Percentiles rank a stretch among this genome's conserved stretches.
Evolutionary conservation across 2,329 filamentous ascomycete genomes (phyloP).

Genomic region (Talaromyces pinophilus): DNA sequence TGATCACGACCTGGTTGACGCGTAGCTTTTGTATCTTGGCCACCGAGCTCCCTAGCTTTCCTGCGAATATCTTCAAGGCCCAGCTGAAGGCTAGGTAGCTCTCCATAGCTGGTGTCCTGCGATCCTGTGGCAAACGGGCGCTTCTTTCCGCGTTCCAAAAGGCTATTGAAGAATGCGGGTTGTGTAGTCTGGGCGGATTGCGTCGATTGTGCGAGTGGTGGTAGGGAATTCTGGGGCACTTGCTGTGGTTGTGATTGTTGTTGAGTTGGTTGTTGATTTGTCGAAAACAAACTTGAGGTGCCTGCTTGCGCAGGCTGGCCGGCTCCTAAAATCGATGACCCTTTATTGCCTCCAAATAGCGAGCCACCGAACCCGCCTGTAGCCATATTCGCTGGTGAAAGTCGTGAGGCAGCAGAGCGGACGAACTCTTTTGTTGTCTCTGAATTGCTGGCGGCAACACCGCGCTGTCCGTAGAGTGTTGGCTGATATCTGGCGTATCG

Average conservation of each 20-base stretch:
- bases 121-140: conserved; percentile 65
- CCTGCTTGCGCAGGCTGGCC: conserved; percentile 30
- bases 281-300: conserved; percentile 33
- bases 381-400: conserved; percentile 18
- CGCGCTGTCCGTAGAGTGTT: neutral
- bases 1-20: conserved; percentile 47
- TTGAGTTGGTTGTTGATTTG: conserved; percentile 33
- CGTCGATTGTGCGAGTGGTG: conserved; percentile 29
- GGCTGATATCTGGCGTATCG: neutral
- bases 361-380: conserved; percentile 21
- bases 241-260: conserved; percentile 30
- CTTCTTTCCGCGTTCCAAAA: conserved; percentile 65
- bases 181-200: conserved; percentile 42
- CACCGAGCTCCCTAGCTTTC: conserved; percentile 75
- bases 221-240: conserved; percentile 34
- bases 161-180: conserved; percentile 64
- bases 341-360: conserved; percentile 20
- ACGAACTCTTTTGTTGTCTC: conserved; percentile 4
- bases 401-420: neutral
- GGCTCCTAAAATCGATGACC: conserved; percentile 12
- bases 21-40: conserved; percentile 56
- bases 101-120: conserved; percentile 59
- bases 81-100: conserved; percentile 85
- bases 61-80: conserved; percentile 83
- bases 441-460: neutral